phyloP scores from a whole-genome alignment of 352 stramenopile genomes.

The Pilasporangium apinafurcum region DNA sequence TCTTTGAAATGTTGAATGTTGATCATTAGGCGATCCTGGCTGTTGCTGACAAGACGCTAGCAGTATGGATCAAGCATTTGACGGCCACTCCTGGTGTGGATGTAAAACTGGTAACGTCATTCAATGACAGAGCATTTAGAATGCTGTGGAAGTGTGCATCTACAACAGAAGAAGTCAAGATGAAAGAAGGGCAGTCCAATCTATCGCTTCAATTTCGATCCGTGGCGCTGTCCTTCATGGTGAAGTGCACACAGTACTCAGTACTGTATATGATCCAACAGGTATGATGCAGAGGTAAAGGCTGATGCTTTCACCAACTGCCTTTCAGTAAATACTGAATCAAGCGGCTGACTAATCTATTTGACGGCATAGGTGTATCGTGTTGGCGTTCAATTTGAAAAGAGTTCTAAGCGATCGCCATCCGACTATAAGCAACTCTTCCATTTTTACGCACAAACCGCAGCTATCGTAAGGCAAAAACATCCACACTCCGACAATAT shows the following conservation, averaged over 20 bases:
- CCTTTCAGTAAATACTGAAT: neutral
- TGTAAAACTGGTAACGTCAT: constrained; percentile 43
- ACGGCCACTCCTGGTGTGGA: constrained; percentile 24
- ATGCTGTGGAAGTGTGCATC: constrained; percentile 65
- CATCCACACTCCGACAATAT: constrained; percentile 6
- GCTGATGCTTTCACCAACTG: no score
- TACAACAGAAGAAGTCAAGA: constrained; percentile 11
- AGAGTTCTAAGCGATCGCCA: constrained; percentile 18
- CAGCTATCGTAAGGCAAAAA: constrained; percentile 11
- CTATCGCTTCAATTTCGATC: constrained; percentile 35
- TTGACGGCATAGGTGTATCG: constrained; percentile 35
- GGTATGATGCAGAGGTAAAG: no score
- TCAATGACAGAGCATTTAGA: constrained; percentile 63
- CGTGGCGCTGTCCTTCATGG: constrained; percentile 48
- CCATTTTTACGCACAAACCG: constrained; percentile 35
- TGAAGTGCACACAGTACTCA: constrained; percentile 63
- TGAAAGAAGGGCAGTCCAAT: constrained; percentile 5
- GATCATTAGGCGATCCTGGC: constrained; percentile 13
- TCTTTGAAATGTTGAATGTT: neutral
- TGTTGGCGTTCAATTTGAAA: constrained; percentile 57
- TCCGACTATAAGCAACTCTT: constrained; percentile 17
- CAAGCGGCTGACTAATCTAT: neutral
- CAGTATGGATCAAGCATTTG: constrained; percentile 54
- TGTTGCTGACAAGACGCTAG: constrained; percentile 15
- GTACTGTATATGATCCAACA: constrained; percentile 58